A percentile compares a stretch with the other conserved stretches of the same genome.
These are phyloP conservation scores for Malassezia sympodialis DNA, from an alignment of 1,284 basidiomycete genomes.

Conservation along the genomic window DNA sequence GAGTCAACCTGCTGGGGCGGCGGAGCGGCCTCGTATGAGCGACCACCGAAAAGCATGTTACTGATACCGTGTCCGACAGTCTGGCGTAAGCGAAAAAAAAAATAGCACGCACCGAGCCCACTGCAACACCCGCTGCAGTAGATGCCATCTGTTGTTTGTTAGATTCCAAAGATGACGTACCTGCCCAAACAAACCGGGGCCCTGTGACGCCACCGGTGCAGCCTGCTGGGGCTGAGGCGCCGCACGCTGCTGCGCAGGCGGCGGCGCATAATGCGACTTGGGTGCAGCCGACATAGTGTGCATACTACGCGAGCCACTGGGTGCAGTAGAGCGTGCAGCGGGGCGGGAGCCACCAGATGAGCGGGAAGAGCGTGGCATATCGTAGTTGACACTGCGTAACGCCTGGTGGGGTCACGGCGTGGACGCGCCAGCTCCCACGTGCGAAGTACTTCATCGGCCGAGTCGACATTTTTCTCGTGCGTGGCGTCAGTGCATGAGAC, in stretches of 20 bases:
- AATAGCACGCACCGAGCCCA: slow-evolving; percentile 56
- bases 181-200: slow-evolving; percentile 41
- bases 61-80: slow-evolving; percentile 72
- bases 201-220: slow-evolving; percentile 19
- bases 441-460: slow-evolving; percentile 9
- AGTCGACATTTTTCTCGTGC: slow-evolving; percentile 4
- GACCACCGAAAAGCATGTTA: slow-evolving; percentile 69
- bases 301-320: slow-evolving; percentile 37
- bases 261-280: slow-evolving; percentile 18
- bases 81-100: slow-evolving; percentile 4
- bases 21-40: slow-evolving; percentile 49
- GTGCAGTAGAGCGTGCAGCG: slow-evolving; percentile 18
- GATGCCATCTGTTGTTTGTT: slow-evolving; percentile 60
- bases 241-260: slow-evolving; percentile 5
- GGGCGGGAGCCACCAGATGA: slow-evolving; percentile 29
- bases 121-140: slow-evolving; percentile 73
- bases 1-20: slow-evolving; percentile 24
- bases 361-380: slow-evolving; percentile 43
- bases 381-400: slow-evolving; percentile 1
- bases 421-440: background rate
- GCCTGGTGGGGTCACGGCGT: background rate
- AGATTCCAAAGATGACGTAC: slow-evolving; percentile 1
- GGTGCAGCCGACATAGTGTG: slow-evolving; percentile 39
- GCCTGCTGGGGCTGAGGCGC: slow-evolving; percentile 11
- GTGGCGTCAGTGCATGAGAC: slow-evolving; percentile 6